Evolutionary conservation across 495 filamentous ascomycete genomes (phyloP), one percentile per base, ranked within the genome.

Genomic region (Aspergillus kassunensis): DNA sequence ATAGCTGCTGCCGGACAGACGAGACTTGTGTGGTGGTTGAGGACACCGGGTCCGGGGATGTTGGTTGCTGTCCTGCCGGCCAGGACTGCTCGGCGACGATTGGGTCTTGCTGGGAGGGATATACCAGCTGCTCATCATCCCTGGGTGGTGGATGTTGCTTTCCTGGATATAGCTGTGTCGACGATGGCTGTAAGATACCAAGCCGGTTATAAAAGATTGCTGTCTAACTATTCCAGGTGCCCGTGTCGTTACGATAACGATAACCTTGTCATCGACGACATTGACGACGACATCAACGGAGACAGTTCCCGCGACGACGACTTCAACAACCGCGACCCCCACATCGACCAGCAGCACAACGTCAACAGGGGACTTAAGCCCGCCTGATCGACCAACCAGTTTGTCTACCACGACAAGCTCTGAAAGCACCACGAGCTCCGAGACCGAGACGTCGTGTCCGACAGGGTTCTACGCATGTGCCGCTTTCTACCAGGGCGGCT

Each of bases 121-220:
- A 89, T 64, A 78, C 79, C 11, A 74, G 77, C 19, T 98, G 93
- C 61, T 74, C 83, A 1, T 72, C 77, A 15, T 78, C 74, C 25
- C 56, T 85, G 13, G 91, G 91, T 4, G 91, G 91, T 1, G 92
- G 91, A 1, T 97, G 92, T 58, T 97, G 92, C 64, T 85, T 95
- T 40, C 76, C 86, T 1, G 88, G 87, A 1, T 96, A 85, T 61
- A 76, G 77, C 2, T 97, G 92, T 65, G 78, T 83, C n/a, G 78
- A 79, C 21, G 76, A 87, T 30, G 93, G 92, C 16, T 97, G 92
- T 90, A 61, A 80, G 82, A 20, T 36, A 7, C 31, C 35, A n/a
- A n/a, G n/a, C n/a, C n/a, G n/a, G 44, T 30, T 45, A 43, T 11
- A 34, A 7, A 13, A 49, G 4, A 43, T 4, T 21, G 19, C 47